phyloP scores from a whole-genome alignment of 1,139 yeast species.

The Saccharomycopsis crataegensis region DNA sequence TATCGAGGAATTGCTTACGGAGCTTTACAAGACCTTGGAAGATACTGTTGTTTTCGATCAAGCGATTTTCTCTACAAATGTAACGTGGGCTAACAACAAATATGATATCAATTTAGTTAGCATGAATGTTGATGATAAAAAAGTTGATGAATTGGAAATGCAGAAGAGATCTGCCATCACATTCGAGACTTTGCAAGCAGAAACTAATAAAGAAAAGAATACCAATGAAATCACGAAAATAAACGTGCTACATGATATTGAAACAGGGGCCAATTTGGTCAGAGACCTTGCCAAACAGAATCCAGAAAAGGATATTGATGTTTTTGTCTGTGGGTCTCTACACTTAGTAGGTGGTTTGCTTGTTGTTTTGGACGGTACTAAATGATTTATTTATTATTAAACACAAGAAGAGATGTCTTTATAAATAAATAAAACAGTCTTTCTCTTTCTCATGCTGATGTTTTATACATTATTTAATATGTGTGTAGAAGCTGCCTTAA shows the following conservation, averaged over 20 bases:
- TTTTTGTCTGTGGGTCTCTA: slow-evolving; percentile 89
- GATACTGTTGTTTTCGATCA: slow-evolving; percentile 48
- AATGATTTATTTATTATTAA: neutral
- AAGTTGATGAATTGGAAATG: slow-evolving; percentile 70
- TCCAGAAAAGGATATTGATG: slow-evolving; percentile 41
- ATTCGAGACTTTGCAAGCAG: slow-evolving; percentile 54
- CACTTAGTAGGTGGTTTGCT: slow-evolving; percentile 92
- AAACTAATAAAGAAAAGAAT: neutral
- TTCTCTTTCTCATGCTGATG: too few species aligned
- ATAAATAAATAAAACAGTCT: too few species aligned
- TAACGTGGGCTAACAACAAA: slow-evolving; percentile 79
- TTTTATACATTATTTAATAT: too few species aligned
- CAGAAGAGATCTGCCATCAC: slow-evolving; percentile 66
- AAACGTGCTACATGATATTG: slow-evolving; percentile 61
- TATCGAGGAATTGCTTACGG: slow-evolving; percentile 54
- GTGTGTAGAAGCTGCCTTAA: too few species aligned
- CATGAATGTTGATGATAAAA: slow-evolving; percentile 69
- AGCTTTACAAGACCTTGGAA: slow-evolving; percentile 39
- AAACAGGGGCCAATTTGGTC: slow-evolving; percentile 56
- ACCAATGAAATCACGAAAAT: neutral
- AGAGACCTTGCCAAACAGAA: slow-evolving; percentile 29
- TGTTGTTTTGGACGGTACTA: slow-evolving; percentile 51
- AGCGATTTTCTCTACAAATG: slow-evolving; percentile 83
- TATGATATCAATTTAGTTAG: slow-evolving; percentile 83
- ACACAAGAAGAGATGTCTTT: too few species aligned